Percentiles rank a stretch among this genome's conserved stretches.
Conservation (phyloP, 306 rosid genomes). For the Lathyrus aphaca region DNA sequence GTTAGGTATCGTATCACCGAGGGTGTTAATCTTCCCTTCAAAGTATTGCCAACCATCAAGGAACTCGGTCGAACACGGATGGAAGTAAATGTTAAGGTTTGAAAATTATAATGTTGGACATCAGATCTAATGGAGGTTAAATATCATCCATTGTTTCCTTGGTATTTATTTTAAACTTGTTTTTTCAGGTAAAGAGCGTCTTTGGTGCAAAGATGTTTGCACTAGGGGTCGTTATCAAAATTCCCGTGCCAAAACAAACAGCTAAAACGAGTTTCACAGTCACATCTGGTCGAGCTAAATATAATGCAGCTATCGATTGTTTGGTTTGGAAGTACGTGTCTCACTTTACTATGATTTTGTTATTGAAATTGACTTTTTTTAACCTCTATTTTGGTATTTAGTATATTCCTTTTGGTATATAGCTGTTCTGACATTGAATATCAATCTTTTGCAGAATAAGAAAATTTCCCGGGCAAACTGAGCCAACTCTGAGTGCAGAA, state of each 20-base stretch:
- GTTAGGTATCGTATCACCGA: conserved; percentile 90
- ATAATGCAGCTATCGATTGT: conserved; percentile 89
- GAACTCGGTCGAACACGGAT: conserved; percentile 90
- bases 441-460: conserved; percentile 60
- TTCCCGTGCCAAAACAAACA: conserved; percentile 93
- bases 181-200: conserved; percentile 85
- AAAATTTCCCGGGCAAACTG: conserved; percentile 96
- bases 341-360: conserved; percentile 21
- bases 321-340: conserved; percentile 89
- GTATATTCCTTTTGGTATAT: conserved; percentile 8
- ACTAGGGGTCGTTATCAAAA: conserved; percentile 86
- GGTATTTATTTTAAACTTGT: conserved; percentile 18
- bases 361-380: background rate
- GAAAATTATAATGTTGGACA: conserved; percentile 22
- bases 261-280: conserved; percentile 90
- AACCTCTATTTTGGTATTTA: background rate
- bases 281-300: conserved; percentile 90
- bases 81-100: conserved; percentile 96
- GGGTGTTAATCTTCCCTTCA: conserved; percentile 96
- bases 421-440: conserved; percentile 11
- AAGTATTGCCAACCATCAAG: conserved; percentile 90
- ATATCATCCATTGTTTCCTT: conserved; percentile 11
- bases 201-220: conserved; percentile 95
- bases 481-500: conserved; percentile 98
- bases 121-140: conserved; percentile 26